Conservation (phyloP, 805 yeast genomes). For the Zygosaccharomyces lentus region DNA sequence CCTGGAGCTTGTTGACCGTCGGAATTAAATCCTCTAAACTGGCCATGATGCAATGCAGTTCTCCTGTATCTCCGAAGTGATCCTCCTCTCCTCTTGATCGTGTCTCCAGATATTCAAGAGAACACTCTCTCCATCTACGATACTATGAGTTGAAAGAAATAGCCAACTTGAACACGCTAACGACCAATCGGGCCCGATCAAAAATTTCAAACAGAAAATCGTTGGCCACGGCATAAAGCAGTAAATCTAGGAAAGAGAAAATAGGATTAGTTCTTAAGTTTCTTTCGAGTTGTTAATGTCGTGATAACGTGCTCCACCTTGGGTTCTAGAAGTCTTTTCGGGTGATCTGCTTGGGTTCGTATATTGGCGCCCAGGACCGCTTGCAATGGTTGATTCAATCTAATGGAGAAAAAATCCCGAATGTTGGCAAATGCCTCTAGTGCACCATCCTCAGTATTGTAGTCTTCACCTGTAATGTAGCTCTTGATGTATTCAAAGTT, state of each 20-base stretch:
- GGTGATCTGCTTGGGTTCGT: background rate
- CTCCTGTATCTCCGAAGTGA: background rate
- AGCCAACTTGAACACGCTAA: background rate
- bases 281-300: constrained; percentile 17
- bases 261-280: constrained; percentile 9
- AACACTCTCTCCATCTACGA: background rate
- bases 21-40: constrained; percentile 52
- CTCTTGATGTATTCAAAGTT: constrained; percentile 39
- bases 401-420: constrained; percentile 23
- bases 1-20: constrained; percentile 85
- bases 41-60: constrained; percentile 22
- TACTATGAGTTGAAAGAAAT: background rate
- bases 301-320: constrained; percentile 5
- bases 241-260: background rate
- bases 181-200: constrained; percentile 18
- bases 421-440: constrained; percentile 36
- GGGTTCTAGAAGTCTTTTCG: background rate
- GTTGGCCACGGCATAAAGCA: background rate
- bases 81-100: background rate
- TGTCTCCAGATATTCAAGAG: background rate
- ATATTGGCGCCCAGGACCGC: constrained; percentile 14
- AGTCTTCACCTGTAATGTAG: constrained; percentile 48
- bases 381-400: constrained; percentile 23
- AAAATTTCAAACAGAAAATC: constrained; percentile 4
- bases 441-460: constrained; percentile 38